A percentile compares a stretch with the other conserved stretches of the same genome.
phyloP scores from a whole-genome alignment of 768 basidiomycete genomes.

The Pholiota microspora region DNA sequence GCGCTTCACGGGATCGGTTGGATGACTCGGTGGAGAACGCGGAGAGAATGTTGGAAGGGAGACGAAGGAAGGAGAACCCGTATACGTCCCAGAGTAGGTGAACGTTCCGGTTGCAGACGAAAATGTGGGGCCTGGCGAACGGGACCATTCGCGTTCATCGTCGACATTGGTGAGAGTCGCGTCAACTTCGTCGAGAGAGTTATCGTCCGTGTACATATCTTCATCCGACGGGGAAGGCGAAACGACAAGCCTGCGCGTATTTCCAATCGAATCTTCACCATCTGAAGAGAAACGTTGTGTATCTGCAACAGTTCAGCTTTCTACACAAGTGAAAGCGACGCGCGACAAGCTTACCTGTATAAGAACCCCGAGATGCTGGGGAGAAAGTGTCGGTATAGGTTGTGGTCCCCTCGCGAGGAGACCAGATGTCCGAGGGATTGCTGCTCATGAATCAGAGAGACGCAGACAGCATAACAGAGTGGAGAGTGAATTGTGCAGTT shows the following conservation, averaged over 20 bases:
- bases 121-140: slow-evolving; percentile 26
- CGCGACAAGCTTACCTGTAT: slow-evolving; percentile 44
- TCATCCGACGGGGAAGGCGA: slow-evolving; percentile 47
- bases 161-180: slow-evolving; percentile 65
- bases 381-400: slow-evolving; percentile 45
- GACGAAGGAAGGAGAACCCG: slow-evolving; percentile 46
- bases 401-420: slow-evolving; percentile 61
- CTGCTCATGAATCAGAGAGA: slow-evolving; percentile 31
- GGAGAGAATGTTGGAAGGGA: slow-evolving; percentile 39
- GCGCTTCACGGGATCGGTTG: slow-evolving; percentile 37
- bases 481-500: not conserved
- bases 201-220: slow-evolving; percentile 47
- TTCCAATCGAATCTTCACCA: slow-evolving; percentile 42
- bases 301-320: slow-evolving; percentile 29
- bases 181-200: slow-evolving; percentile 73
- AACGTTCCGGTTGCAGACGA: slow-evolving; percentile 38
- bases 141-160: slow-evolving; percentile 62
- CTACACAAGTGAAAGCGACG: not conserved
- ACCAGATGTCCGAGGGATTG: slow-evolving; percentile 49
- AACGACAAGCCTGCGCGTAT: slow-evolving; percentile 52
- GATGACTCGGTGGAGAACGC: slow-evolving; percentile 33
- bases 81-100: slow-evolving; percentile 40
- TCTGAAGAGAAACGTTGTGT: slow-evolving; percentile 48
- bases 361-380: slow-evolving; percentile 54
- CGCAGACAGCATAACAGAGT: slow-evolving; percentile 5